Percentiles rank a stretch among this genome's conserved stretches.
phyloP scores from a whole-genome alignment of 495 filamentous ascomycete genomes.

The Daldinia loculata region DNA sequence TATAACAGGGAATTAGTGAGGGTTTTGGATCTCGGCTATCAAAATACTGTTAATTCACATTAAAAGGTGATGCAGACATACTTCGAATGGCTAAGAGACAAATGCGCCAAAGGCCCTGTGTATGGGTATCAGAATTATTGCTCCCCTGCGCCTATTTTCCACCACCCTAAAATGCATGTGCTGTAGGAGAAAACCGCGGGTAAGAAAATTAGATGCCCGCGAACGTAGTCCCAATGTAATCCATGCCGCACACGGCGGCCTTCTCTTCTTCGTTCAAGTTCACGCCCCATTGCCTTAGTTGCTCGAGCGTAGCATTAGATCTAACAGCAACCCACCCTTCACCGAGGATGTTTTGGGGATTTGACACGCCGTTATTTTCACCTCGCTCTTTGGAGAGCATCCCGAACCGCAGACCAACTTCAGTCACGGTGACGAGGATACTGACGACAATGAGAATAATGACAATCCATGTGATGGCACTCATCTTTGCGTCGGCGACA shows the following conservation, averaged over 20 bases:
- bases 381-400: constrained; percentile 66
- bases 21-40: neutral
- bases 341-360: neutral
- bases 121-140: constrained; percentile 30
- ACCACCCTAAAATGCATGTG: constrained; percentile 8
- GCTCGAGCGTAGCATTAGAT: constrained; percentile 53
- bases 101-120: constrained; percentile 1
- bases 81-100: constrained; percentile 8
- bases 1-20: neutral
- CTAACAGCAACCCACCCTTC: constrained; percentile 29
- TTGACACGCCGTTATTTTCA: constrained; percentile 25
- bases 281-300: constrained; percentile 48
- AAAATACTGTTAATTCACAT: constrained; percentile 10
- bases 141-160: constrained; percentile 18
- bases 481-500: constrained; percentile 93
- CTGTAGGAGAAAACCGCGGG: constrained; percentile 5
- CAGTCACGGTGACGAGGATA: constrained; percentile 88
- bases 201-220: constrained; percentile 41
- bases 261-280: constrained; percentile 52
- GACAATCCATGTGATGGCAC: constrained; percentile 94
- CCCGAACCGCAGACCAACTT: constrained; percentile 87
- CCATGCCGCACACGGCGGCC: constrained; percentile 56
- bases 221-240: constrained; percentile 55
- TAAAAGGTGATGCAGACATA: neutral
- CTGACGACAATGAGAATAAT: constrained; percentile 91